Base-by-base conservation (phyloP, 2,329 filamentous ascomycete genomes). In the Colletotrichum higginsianum region DNA sequence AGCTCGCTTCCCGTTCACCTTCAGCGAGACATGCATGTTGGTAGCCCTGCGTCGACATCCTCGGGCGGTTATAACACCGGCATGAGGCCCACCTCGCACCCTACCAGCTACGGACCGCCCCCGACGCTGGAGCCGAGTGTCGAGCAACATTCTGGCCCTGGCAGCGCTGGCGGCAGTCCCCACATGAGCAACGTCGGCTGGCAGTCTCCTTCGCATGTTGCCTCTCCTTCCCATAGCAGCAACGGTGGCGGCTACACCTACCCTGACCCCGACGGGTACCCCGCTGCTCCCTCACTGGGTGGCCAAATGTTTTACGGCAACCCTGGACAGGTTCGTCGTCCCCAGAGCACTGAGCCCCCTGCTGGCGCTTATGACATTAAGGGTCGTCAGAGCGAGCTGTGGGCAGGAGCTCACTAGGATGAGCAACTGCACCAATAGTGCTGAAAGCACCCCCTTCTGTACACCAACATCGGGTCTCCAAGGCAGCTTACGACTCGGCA, bases 111-210 rank as follows among this genome's bases (percentile, higher is more conserved):
- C 81, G 93, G 92, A n/a, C 94, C 94, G 30, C 94, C 94, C 2
- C 91, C 93, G 60, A 95, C 93, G 18, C 86, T 98, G 62, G 96
- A 98, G 84, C 94, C 95, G 35, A 95, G 90, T 80, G 88, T 94
- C 73, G 94, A 96, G 79, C 92, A 93, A 71, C 91, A 93, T 76
- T 86, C 90, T 3, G 90, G 88, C 2, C 81, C 85, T 61, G 87
- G 87, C 66, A 97, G 94, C 79, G 92, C 89, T n/a, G 90, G 86
- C 67, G 93, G 93, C 64, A 98, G 95, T 81, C 95, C 96, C 61
- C 95, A 98, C 81, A 94, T 98, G 90, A 83, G 85, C 73, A 91
- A 88, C 72, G 88, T 94, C 73, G 93, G 94, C 66, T 98, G 96
- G 95, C 93, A 94, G 75, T 97, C 95, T 5, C 95, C 95, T 4